Conservation (phyloP, 768 basidiomycete genomes). For the Coprinopsis sp. region DNA sequence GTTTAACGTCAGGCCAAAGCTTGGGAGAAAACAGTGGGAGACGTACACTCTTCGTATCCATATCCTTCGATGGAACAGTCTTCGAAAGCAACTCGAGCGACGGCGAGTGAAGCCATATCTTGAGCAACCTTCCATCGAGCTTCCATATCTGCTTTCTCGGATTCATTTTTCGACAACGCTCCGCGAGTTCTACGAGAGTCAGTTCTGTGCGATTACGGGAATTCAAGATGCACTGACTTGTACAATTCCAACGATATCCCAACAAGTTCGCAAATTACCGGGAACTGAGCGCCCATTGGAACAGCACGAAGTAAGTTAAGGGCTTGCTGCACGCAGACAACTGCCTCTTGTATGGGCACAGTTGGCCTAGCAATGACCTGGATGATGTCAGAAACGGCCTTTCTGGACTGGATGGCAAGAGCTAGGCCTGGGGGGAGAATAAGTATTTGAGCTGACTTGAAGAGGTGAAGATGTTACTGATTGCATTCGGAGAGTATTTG, state of each 20-base stretch:
- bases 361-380: constrained; percentile 47
- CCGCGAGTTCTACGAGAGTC: constrained; percentile 17
- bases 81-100: constrained; percentile 61
- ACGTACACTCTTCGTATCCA: constrained; percentile 48
- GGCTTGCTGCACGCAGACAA: constrained; percentile 42
- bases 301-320: constrained; percentile 42
- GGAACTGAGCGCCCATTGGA: constrained; percentile 25
- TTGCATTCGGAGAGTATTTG: not conserved
- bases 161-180: constrained; percentile 19
- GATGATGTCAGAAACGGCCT: constrained; percentile 54
- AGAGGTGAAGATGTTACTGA: not conserved
- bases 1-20: not conserved
- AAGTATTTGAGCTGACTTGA: not conserved
- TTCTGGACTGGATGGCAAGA: constrained; percentile 45
- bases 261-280: constrained; percentile 33
- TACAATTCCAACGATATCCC: constrained; percentile 48
- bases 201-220: constrained; percentile 11
- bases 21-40: not conserved
- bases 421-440: constrained; percentile 15
- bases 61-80: constrained; percentile 59
- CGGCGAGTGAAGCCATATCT: constrained; percentile 60
- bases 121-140: constrained; percentile 58
- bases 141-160: constrained; percentile 37
- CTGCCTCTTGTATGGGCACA: constrained; percentile 36
- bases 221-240: constrained; percentile 30